A percentile compares a stretch with the other conserved stretches of the same genome.
Conservation (phyloP, 148 eudicot species). For the Rhododendron molle region DNA sequence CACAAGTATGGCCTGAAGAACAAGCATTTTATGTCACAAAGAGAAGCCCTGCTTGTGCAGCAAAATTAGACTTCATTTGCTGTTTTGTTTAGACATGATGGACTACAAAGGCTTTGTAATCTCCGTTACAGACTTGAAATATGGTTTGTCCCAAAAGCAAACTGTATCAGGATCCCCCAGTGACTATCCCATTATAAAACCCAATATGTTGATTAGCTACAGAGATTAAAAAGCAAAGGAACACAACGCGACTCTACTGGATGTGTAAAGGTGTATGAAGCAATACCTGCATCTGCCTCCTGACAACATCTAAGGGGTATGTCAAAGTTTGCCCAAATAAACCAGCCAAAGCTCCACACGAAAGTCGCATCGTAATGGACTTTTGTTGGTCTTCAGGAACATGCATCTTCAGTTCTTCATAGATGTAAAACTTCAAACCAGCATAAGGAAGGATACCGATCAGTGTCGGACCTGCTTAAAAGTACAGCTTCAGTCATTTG, state of each 20-base stretch:
- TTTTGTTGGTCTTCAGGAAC: constrained; percentile 94
- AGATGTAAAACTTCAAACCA: constrained; percentile 91
- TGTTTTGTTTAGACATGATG: not conserved
- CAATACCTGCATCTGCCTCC: constrained; percentile 97
- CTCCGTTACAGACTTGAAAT: not conserved
- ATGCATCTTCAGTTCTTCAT: constrained; percentile 87
- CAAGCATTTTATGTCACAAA: not conserved
- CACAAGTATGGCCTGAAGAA: not conserved
- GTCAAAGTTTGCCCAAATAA: constrained; percentile 93
- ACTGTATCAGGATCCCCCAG: not conserved
- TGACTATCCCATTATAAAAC: not conserved
- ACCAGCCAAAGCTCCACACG: constrained; percentile 98
- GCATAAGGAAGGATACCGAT: constrained; percentile 98
- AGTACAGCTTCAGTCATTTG: not conserved
- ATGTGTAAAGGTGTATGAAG: not conserved
- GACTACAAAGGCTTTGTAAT: not conserved
- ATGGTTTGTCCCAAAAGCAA: not conserved
- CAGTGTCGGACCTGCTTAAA: constrained; percentile 74
- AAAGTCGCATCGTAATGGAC: constrained; percentile 74
- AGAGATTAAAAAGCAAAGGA: not conserved
- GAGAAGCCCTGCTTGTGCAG: not conserved
- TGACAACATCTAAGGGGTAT: constrained; percentile 94
- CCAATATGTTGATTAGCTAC: not conserved
- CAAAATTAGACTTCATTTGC: not conserved
- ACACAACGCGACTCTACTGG: not conserved